Conservation (phyloP, 768 basidiomycete species). For the Termitomyces sp. region DNA sequence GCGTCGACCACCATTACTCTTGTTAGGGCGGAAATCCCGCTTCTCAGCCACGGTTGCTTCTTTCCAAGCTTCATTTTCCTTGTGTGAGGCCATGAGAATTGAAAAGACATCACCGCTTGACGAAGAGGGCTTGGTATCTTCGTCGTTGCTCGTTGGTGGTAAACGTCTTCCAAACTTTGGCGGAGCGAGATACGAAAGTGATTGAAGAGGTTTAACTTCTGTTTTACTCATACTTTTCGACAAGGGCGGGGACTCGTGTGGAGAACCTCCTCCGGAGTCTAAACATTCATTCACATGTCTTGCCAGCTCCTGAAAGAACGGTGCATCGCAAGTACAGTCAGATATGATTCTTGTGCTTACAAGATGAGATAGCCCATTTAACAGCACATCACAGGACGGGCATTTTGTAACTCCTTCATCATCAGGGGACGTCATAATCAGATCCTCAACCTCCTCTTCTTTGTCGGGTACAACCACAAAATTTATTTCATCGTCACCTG, state of each 20-base stretch:
- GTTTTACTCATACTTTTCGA: neutral
- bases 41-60: conserved; percentile 61
- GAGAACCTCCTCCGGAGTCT: conserved; percentile 17
- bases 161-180: conserved; percentile 13
- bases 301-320: conserved; percentile 38
- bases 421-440: neutral
- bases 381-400: conserved; percentile 25
- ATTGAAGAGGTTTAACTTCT: conserved; percentile 3
- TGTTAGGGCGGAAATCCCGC: conserved; percentile 39
- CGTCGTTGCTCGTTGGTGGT: conserved; percentile 14
- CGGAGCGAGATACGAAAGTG: conserved; percentile 9
- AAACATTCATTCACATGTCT: conserved; percentile 58
- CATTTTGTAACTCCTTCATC: conserved; percentile 12
- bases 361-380: conserved; percentile 11
- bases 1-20: conserved; percentile 50
- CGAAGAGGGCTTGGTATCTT: conserved; percentile 13
- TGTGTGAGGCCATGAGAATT: conserved; percentile 84
- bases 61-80: conserved; percentile 82
- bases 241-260: neutral
- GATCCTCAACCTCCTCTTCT: conserved; percentile 15
- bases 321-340: neutral
- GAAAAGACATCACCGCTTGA: conserved; percentile 53
- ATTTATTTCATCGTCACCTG: conserved; percentile 61
- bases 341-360: conserved; percentile 7
- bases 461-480: conserved; percentile 14